Conservation (phyloP, 306 rosid species). For the Adenanthera pavonina region DNA sequence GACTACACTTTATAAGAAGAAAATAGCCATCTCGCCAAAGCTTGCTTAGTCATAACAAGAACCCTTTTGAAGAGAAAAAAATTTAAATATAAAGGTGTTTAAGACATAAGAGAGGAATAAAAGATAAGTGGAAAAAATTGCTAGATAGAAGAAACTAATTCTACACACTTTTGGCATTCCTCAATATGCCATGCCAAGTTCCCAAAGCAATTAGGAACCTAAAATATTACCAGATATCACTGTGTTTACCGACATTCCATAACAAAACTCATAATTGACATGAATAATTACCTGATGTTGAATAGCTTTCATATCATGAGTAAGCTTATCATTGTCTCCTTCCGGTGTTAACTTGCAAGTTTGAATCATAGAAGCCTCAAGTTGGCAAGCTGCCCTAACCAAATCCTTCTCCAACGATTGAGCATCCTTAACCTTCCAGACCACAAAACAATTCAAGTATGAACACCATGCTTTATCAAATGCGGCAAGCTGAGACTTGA, state of each 20-base stretch:
- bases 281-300: slow-evolving; percentile 75
- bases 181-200: slow-evolving; percentile 8
- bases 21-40: slow-evolving; percentile 2
- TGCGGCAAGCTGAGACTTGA: slow-evolving; percentile 82
- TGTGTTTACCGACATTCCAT: slow-evolving; percentile 7
- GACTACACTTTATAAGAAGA: not conserved
- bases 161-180: slow-evolving; percentile 16
- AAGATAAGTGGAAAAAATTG: not conserved
- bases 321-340: slow-evolving; percentile 63
- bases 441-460: slow-evolving; percentile 84
- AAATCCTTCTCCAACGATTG: slow-evolving; percentile 81
- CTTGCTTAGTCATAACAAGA: slow-evolving; percentile 17
- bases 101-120: not conserved
- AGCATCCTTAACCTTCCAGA: slow-evolving; percentile 96
- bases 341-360: slow-evolving; percentile 84
- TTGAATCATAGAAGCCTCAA: slow-evolving; percentile 96
- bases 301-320: slow-evolving; percentile 95
- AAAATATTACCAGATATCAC: not conserved
- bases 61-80: slow-evolving; percentile 21
- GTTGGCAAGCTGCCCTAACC: slow-evolving; percentile 98
- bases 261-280: slow-evolving; percentile 25
- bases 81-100: not conserved
- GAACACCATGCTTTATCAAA: slow-evolving; percentile 98
- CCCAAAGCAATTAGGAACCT: slow-evolving; percentile 17
- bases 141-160: not conserved